These are phyloP conservation scores for Myxozyma sirexii DNA, from an alignment of 805 yeast species.

Conservation along the genomic window DNA sequence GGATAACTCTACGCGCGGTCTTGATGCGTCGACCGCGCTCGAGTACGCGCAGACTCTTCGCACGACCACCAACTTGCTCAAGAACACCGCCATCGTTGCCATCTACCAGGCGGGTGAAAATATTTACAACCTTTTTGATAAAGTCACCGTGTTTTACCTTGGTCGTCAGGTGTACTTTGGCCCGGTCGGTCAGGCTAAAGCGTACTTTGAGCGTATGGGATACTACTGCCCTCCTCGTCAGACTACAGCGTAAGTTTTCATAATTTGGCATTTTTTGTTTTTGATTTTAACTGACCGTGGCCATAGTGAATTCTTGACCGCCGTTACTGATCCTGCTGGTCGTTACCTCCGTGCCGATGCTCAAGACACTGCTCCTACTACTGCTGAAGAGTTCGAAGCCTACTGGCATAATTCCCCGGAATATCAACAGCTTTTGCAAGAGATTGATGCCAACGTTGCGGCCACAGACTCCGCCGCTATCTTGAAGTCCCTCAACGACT, in stretches of 20 bases:
- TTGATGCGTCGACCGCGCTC: conserved; percentile 69
- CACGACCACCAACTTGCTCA: conserved; percentile 52
- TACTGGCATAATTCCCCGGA: conserved; percentile 59
- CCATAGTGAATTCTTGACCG: conserved; percentile 13
- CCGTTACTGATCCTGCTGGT: conserved; percentile 61
- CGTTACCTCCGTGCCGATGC: conserved; percentile 53
- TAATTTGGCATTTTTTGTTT: not conserved
- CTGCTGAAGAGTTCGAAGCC: conserved; percentile 62
- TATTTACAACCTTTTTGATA: conserved; percentile 57
- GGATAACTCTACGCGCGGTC: conserved; percentile 73
- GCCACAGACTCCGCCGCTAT: conserved; percentile 43
- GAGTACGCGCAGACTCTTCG: conserved; percentile 63
- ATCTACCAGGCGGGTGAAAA: conserved; percentile 61
- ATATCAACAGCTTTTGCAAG: conserved; percentile 47
- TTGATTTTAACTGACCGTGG: not conserved
- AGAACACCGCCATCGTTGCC: conserved; percentile 60
- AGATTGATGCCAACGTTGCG: conserved; percentile 51
- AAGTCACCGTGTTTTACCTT: conserved; percentile 55
- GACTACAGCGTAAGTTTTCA: conserved; percentile 52
- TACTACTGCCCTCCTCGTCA: conserved; percentile 59
- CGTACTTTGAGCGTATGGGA: conserved; percentile 57
- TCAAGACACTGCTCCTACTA: conserved; percentile 58
- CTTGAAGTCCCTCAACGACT: conserved; percentile 43
- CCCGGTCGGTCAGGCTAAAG: conserved; percentile 49
- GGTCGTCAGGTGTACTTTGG: conserved; percentile 62